phyloP scores from a whole-genome alignment of 371 early-diverging fungal species.

The Mucor irregularis region DNA sequence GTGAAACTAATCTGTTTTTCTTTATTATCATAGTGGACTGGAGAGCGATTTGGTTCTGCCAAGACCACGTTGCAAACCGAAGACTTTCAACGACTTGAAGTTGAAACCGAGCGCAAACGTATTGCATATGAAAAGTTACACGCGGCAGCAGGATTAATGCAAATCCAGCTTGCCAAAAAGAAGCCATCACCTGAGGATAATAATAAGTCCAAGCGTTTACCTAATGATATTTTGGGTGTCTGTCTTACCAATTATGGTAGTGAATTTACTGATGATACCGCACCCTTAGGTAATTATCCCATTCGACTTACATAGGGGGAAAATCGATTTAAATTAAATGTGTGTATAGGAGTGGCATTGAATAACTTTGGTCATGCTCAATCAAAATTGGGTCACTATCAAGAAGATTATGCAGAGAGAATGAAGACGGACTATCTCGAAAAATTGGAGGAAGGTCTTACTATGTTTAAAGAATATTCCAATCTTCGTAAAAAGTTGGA shows the following conservation, averaged over 20 bases:
- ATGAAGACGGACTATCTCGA: constrained; percentile 49
- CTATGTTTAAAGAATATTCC: constrained; percentile 68
- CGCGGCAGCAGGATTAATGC: constrained; percentile 24
- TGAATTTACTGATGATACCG: constrained; percentile 58
- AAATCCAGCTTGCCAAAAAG: constrained; percentile 47
- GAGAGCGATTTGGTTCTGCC: constrained; percentile 48
- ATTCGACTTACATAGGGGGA: no score
- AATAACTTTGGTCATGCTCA: constrained; percentile 67
- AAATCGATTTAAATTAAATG: no score
- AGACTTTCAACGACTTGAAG: constrained; percentile 43
- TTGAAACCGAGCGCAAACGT: constrained; percentile 33
- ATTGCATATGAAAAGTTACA: constrained; percentile 41
- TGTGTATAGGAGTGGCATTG: constrained; percentile 45
- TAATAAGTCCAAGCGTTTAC: constrained; percentile 58
- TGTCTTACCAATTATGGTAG: constrained; percentile 63
- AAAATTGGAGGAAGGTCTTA: constrained; percentile 47
- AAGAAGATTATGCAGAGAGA: constrained; percentile 52
- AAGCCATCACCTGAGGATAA: constrained; percentile 59
- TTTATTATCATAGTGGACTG: constrained; percentile 47
- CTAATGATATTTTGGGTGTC: constrained; percentile 62
- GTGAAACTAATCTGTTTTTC: not conserved
- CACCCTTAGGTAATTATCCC: constrained; percentile 33
- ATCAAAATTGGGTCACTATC: constrained; percentile 59
- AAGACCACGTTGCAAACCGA: constrained; percentile 48
- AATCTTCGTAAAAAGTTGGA: constrained; percentile 81